Conservation (phyloP, 306 rosid species). For the Begonia masoniana region DNA sequence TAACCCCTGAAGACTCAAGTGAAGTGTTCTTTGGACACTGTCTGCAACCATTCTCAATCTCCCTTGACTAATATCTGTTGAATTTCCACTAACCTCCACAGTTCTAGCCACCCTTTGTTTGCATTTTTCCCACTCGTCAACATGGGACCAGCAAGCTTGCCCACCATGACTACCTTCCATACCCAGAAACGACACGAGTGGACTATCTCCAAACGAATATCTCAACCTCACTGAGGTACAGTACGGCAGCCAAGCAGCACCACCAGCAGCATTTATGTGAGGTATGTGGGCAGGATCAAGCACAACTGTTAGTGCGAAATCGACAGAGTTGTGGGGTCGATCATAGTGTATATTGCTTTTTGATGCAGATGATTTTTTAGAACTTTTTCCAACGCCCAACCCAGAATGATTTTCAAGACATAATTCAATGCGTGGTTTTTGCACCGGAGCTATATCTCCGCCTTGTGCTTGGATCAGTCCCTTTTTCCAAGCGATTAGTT, state of each 20-base stretch:
- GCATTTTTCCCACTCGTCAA: slow-evolving; percentile 93
- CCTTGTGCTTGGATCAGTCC: slow-evolving; percentile 74
- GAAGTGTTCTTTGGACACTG: slow-evolving; percentile 68
- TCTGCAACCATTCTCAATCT: slow-evolving; percentile 89
- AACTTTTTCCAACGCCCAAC: slow-evolving; percentile 35
- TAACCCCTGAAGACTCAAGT: slow-evolving; percentile 70
- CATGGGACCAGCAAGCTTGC: slow-evolving; percentile 79
- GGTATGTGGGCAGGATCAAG: slow-evolving; percentile 95
- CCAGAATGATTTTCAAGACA: slow-evolving; percentile 97
- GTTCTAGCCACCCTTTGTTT: slow-evolving; percentile 58
- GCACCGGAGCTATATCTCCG: slow-evolving; percentile 78
- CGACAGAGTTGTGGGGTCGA: slow-evolving; percentile 75
- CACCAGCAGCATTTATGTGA: slow-evolving; percentile 82
- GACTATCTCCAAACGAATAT: slow-evolving; percentile 71
- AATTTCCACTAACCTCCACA: slow-evolving; percentile 50
- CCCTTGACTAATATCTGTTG: slow-evolving; percentile 72
- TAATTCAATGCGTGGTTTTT: slow-evolving; percentile 87
- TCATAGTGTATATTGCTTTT: slow-evolving; percentile 92
- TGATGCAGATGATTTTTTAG: slow-evolving; percentile 49
- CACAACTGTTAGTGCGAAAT: slow-evolving; percentile 89
- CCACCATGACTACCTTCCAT: slow-evolving; percentile 99
- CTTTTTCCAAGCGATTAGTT: slow-evolving; percentile 95
- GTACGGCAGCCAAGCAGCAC: slow-evolving; percentile 98
- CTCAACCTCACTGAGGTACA: slow-evolving; percentile 87
- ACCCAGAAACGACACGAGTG: slow-evolving; percentile 64